phyloP scores from a whole-genome alignment of 257 asterid species.

The Eucommia ulmoides region DNA sequence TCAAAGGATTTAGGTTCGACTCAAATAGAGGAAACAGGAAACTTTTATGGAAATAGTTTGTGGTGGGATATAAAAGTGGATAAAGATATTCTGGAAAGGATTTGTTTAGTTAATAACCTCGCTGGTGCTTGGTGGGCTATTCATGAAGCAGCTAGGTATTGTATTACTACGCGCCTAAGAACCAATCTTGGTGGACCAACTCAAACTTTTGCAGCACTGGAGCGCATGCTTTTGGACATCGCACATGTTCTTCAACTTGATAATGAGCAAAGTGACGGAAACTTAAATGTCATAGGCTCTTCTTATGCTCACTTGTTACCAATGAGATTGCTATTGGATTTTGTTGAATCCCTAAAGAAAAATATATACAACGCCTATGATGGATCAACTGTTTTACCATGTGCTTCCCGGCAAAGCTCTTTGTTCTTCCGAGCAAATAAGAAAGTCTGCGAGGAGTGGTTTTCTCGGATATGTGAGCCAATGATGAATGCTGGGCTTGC shows the following conservation, averaged over 20 bases:
- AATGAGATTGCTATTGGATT: conserved; percentile 90
- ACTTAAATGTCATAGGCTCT: conserved; percentile 57
- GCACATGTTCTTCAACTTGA: conserved; percentile 78
- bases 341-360: conserved; percentile 95
- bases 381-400: conserved; percentile 76
- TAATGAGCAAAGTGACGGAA: conserved; percentile 75
- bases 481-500: conserved; percentile 98
- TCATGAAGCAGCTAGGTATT: conserved; percentile 94
- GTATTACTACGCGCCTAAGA: conserved; percentile 89
- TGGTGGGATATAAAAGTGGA: conserved; percentile 65
- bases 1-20: conserved; percentile 32
- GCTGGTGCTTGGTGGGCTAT: conserved; percentile 99
- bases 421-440: conserved; percentile 90
- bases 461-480: conserved; percentile 96
- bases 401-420: conserved; percentile 72
- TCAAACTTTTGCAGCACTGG: conserved; percentile 98
- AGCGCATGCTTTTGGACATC: conserved; percentile 94
- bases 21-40: conserved; percentile 56
- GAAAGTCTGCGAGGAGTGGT: conserved; percentile 99
- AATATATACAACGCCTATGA: conserved; percentile 95
- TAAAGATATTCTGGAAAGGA: conserved; percentile 60
- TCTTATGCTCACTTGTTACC: conserved; percentile 84
- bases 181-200: conserved; percentile 99
- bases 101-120: conserved; percentile 63
- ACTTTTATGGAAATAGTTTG: conserved; percentile 37